Base-by-base conservation (phyloP, 495 filamentous ascomycete species). In the Aspergillus diversus region DNA sequence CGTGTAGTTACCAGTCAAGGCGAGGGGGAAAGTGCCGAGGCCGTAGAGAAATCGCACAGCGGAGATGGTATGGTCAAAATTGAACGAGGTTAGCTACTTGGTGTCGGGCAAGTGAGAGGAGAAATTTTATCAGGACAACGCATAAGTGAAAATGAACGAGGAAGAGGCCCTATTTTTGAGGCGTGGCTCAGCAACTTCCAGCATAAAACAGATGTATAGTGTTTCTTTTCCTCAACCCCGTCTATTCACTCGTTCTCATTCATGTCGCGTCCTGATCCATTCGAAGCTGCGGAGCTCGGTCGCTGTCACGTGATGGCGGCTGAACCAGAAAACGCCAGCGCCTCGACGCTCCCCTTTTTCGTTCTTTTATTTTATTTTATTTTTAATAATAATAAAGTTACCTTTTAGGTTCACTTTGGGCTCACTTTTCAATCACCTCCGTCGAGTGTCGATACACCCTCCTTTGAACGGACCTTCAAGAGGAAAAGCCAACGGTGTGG, bases 231-330 rank as follows among this genome's bases (percentile, higher is more conserved):
- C n/a, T 53, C 56, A 55, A 55, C 47, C 47, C 21, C 6, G n/a
- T 16, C 27, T 17, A 48, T 47, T 59, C 55, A 17, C 53, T 61
- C 60, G 48, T 47, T 55, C 43, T 59, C 55, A 27, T 39, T 59
- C 58, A 58, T 55, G 61, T 60, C 64, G 69, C 66, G 66, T 65
- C 49, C 59, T 46, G 47, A 43, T 61, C 37, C 60, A 62, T 59
- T 57, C 43, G 62, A 61, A 67, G 59, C 60, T 71, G 69, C 69
- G 69, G 69, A 71, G 69, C 69, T 69, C 49, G 49, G n/a, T 49
- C 42, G 55, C 33, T 33, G 16, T 31, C 69, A 71, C 69, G 69
- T 71, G 69, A 71, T 63, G 54, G 33, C 12, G 33, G 31, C 55
- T 35, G 53, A 50, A 51, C 42, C 32, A 37, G 33, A 17, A 15